Evolutionary conservation across 345 rosid species (phyloP).

Genomic region (Toxicodendron radicans): DNA sequence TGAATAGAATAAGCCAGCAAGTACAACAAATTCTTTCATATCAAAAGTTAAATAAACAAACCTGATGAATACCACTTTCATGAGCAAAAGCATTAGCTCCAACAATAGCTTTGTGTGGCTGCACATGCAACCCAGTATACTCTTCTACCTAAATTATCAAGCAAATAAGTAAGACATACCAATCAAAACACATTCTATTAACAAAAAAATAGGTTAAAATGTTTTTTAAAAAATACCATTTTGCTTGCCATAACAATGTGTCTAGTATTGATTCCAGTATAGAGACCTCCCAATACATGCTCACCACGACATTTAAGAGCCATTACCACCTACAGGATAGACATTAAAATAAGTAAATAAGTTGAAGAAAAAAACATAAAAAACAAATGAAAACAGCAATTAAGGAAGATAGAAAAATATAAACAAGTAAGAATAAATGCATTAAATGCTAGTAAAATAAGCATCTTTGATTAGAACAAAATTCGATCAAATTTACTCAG

Average conservation of each 20-base stretch:
- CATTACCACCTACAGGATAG: conserved; percentile 70
- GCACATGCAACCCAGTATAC: conserved; percentile 79
- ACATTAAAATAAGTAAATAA: background rate
- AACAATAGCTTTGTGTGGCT: conserved; percentile 96
- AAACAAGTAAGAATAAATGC: background rate
- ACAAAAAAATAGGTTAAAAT: background rate
- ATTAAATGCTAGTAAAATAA: conserved; percentile 1
- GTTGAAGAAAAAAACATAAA: background rate
- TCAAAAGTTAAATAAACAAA: conserved; percentile 23
- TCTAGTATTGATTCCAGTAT: conserved; percentile 70
- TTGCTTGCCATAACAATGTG: conserved; percentile 92
- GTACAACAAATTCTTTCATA: background rate
- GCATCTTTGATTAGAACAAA: background rate
- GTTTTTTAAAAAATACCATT: conserved; percentile 56
- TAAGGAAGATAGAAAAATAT: background rate
- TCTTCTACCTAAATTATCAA: conserved; percentile 72
- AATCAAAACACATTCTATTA: conserved; percentile 1
- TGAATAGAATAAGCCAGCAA: background rate
- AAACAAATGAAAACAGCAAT: background rate
- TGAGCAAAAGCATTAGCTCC: conserved; percentile 98
- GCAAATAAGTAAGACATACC: background rate
- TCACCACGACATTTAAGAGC: conserved; percentile 86
- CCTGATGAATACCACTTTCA: conserved; percentile 98
- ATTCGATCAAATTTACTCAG: background rate
- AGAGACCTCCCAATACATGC: conserved; percentile 71